Percentiles rank a stretch among this genome's conserved stretches.
Conservation (phyloP, 2,329 filamentous ascomycete genomes). For the Penicillium frequentans region DNA sequence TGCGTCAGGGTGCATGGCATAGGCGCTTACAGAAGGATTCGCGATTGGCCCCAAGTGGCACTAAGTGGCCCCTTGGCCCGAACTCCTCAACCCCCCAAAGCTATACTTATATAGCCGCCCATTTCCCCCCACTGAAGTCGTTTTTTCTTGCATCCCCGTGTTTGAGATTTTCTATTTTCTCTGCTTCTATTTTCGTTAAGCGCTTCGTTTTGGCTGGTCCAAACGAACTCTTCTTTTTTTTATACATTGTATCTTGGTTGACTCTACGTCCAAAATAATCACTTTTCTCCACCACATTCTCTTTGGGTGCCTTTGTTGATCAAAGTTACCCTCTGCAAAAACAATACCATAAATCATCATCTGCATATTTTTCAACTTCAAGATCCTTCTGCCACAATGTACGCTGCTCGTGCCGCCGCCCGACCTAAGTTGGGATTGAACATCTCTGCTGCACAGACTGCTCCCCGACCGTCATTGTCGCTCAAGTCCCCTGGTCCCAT, state of each 20-base stretch:
- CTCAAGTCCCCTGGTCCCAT: slow-evolving; percentile 44
- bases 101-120: slow-evolving; percentile 37
- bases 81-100: not conserved
- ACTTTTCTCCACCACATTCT: slow-evolving; percentile 3
- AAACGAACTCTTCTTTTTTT: slow-evolving; percentile 33
- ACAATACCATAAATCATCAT: slow-evolving; percentile 11
- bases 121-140: slow-evolving; percentile 8
- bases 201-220: slow-evolving; percentile 46
- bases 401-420: slow-evolving; percentile 37
- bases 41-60: slow-evolving; percentile 9
- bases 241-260: slow-evolving; percentile 1
- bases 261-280: slow-evolving; percentile 11
- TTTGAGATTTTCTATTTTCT: slow-evolving; percentile 33
- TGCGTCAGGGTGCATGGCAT: slow-evolving; percentile 19
- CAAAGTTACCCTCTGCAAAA: slow-evolving; percentile 24
- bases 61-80: not conserved
- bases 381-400: slow-evolving; percentile 33
- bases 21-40: slow-evolving; percentile 18
- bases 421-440: slow-evolving; percentile 50
- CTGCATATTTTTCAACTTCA: slow-evolving; percentile 5
- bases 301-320: slow-evolving; percentile 33
- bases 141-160: slow-evolving; percentile 28
- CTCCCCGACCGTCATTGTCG: slow-evolving; percentile 39
- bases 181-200: slow-evolving; percentile 36
- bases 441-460: slow-evolving; percentile 41